Base-by-base conservation (phyloP, 2,329 filamentous ascomycete genomes). In the Penicillium frequentans region DNA sequence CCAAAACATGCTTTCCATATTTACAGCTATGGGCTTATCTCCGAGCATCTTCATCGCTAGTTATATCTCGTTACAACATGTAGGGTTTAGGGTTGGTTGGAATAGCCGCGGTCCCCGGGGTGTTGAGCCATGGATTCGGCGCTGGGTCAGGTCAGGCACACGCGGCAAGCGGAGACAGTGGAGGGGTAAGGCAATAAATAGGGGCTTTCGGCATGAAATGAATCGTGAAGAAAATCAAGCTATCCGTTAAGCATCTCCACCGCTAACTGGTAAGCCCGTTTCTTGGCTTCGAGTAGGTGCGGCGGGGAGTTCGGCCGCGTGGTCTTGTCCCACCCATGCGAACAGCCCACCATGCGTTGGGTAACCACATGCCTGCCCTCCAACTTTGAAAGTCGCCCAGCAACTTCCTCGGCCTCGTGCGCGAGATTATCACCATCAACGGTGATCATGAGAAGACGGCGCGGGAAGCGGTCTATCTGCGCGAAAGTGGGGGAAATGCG, bases 321-420 rank as follows among this genome's bases (percentile, higher is more conserved):
- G n/a, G 52, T 61, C 58, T 77, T 75, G 54, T 78, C 75, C 65
- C 71, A 78, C n/a, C 52, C 75, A 60, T 79, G 76, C 35, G 63
- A 64, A 51, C 73, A 74, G 5, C 65, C 68, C 39, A 70, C 61
- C 66, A 75, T 69, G 42, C 70, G 69, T 59, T 76, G 69, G 27
- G 48, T 55, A 46, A 70, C 60, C 53, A 73, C 68, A 58, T 69
- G 53, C 33, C 60, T 55, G 1, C 60, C 69, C 21, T 57, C 50
- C 19, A 59, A 48, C 24, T 62, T 37, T 60, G 50, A 19, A 1
- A 73, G 59, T 44, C 62, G 67, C n/a, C 54, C 54, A 2, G 69
- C 71, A 27, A 75, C 49, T 29, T 59, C 61, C 55, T 73, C 71
- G 9, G 62, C 71, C 52, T 75, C 72, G 2, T 19, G 52, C 7